Evolutionary conservation across 176 grass and related monocot species (phyloP).

Genomic region (Musa itinerans): DNA sequence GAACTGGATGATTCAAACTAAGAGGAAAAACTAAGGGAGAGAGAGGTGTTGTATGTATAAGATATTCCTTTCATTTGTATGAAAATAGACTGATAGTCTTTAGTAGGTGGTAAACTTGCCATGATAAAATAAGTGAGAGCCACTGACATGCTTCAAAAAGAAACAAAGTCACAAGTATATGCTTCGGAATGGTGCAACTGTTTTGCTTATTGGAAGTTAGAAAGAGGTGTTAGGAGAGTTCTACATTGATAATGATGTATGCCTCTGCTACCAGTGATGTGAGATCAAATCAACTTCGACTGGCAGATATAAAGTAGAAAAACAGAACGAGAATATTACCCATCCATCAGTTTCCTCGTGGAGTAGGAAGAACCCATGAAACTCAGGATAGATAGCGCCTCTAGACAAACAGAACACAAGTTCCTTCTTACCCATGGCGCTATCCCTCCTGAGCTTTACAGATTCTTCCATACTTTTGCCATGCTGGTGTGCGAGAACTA

Average conservation of each 20-base stretch:
- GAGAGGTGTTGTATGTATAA: too few species aligned
- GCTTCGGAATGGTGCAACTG: too few species aligned
- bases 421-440: not conserved
- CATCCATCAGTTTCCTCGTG: not conserved
- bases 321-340: not conserved
- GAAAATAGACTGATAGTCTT: too few species aligned
- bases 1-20: too few species aligned
- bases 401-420: not conserved
- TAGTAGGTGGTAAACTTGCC: too few species aligned
- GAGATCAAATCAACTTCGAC: not conserved
- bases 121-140: too few species aligned
- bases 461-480: not conserved
- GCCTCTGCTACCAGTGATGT: not conserved
- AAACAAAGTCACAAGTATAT: too few species aligned
- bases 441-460: conserved; percentile 2
- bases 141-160: too few species aligned
- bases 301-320: not conserved
- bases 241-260: not conserved
- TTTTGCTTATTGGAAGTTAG: too few species aligned
- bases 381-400: conserved; percentile 1
- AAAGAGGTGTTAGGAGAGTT: not conserved
- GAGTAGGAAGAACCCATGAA: not conserved
- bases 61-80: too few species aligned
- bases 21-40: too few species aligned
- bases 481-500: not conserved